Conservation (phyloP, 805 yeast species). For the Candida ficus region DNA sequence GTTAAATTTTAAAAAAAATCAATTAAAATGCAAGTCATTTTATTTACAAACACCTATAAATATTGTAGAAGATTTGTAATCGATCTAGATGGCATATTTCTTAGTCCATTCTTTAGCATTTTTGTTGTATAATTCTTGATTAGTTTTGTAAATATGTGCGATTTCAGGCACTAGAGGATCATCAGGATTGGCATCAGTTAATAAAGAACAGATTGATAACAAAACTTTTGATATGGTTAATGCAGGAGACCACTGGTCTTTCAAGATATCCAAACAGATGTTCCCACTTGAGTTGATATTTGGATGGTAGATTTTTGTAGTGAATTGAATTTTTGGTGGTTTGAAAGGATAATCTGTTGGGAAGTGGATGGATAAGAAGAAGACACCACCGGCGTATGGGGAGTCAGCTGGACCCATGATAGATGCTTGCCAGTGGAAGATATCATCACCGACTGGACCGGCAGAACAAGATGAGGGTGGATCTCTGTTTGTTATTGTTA, state of each 20-base stretch:
- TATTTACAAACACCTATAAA: slow-evolving; percentile 3
- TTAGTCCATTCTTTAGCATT: slow-evolving; percentile 99
- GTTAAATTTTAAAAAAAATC: too few relatives aligned
- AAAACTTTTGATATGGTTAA: slow-evolving; percentile 93
- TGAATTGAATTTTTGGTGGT: slow-evolving; percentile 84
- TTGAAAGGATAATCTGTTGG: slow-evolving; percentile 99
- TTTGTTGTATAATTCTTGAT: slow-evolving; percentile 89
- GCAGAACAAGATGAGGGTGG: slow-evolving; percentile 99
- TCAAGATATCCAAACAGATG: slow-evolving; percentile 88
- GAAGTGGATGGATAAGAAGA: slow-evolving; percentile 93
- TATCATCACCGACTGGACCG: slow-evolving; percentile 97
- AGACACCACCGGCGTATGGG: slow-evolving; percentile 86
- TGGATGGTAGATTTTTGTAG: slow-evolving; percentile 81
- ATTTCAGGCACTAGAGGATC: slow-evolving; percentile 99
- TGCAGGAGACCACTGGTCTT: slow-evolving; percentile 99
- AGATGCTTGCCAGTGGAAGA: slow-evolving; percentile 99
- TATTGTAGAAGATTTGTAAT: too few relatives aligned
- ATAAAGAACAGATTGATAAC: slow-evolving; percentile 88
- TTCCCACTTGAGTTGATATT: slow-evolving; percentile 89
- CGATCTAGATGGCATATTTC: slow-evolving; percentile 79
- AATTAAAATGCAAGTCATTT: slow-evolving; percentile 2
- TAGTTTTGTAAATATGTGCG: slow-evolving; percentile 93
- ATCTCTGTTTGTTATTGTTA: slow-evolving; percentile 50
- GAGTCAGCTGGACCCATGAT: slow-evolving; percentile 99
- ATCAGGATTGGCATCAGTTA: slow-evolving; percentile 98